A percentile compares a stretch with the other conserved stretches of the same genome.
Conservation (phyloP, 2,329 filamentous ascomycete species). For the Pseudogymnoascus sp. region DNA sequence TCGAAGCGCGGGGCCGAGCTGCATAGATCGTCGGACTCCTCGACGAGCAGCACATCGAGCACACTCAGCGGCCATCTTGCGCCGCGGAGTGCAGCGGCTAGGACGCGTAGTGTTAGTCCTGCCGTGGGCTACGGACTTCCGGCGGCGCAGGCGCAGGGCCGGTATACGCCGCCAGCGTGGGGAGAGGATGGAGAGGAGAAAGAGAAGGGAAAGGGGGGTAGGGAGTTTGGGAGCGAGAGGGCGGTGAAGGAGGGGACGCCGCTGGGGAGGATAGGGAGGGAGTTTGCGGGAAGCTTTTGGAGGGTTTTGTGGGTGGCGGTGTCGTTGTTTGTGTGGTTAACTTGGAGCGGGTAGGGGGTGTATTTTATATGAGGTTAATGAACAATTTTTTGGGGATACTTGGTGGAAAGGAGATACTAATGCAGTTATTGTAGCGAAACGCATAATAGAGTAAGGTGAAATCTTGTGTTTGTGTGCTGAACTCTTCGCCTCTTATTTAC, state of each 20-base stretch:
- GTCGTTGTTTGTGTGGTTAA: conserved; percentile 57
- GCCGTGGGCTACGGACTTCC: conserved; percentile 24
- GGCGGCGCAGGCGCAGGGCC: conserved; percentile 14
- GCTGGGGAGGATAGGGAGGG: conserved; percentile 42
- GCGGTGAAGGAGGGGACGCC: conserved; percentile 28
- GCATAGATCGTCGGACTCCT: conserved; percentile 20
- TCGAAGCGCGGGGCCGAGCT: conserved; percentile 8
- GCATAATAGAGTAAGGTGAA: too few relatives aligned
- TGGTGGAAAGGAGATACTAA: not conserved
- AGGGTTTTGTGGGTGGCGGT: conserved; percentile 55
- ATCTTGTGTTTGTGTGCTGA: too few relatives aligned
- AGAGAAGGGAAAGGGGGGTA: conserved; percentile 7
- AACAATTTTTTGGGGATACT: not conserved
- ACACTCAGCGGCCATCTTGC: conserved; percentile 18
- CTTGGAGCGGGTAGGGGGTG: conserved; percentile 46
- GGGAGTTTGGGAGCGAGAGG: not conserved
- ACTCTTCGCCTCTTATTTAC: too few relatives aligned
- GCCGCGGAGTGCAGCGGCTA: conserved; percentile 19
- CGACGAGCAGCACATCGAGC: conserved; percentile 23
- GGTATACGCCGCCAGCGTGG: conserved; percentile 15
- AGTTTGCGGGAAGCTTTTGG: conserved; percentile 54
- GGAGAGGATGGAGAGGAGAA: conserved; percentile 6
- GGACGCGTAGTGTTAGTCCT: conserved; percentile 22
- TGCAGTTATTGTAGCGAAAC: too few relatives aligned
- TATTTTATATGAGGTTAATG: conserved; percentile 1